phyloP scores from a whole-genome alignment of 2,329 filamentous ascomycete genomes.

The Teratosphaeria zuluensis region DNA sequence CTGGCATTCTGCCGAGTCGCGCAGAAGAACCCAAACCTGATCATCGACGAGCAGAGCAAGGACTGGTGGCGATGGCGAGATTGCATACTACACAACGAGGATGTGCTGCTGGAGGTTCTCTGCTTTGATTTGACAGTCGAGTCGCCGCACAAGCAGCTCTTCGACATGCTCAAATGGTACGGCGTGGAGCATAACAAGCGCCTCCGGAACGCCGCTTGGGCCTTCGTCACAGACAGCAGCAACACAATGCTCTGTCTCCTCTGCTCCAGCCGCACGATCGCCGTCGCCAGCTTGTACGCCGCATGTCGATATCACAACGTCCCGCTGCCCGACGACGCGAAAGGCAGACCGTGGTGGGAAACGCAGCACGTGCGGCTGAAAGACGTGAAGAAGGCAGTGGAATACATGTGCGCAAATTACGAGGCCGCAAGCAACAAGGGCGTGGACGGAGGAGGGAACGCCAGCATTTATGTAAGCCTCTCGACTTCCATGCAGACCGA shows the following conservation, averaged over 20 bases:
- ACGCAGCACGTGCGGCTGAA: slow-evolving; percentile 60
- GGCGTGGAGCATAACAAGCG: slow-evolving; percentile 68
- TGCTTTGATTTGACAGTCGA: slow-evolving; percentile 92
- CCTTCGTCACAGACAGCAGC: slow-evolving; percentile 84
- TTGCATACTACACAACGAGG: slow-evolving; percentile 84
- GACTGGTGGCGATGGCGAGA: slow-evolving; percentile 98
- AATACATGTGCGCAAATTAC: slow-evolving; percentile 56
- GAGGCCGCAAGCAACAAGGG: slow-evolving; percentile 29
- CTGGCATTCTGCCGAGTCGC: slow-evolving; percentile 89
- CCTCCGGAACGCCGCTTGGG: slow-evolving; percentile 80
- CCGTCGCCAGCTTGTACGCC: slow-evolving; percentile 67
- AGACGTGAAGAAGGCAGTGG: slow-evolving; percentile 63
- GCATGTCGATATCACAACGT: slow-evolving; percentile 66
- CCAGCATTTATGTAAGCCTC: slow-evolving; percentile 38
- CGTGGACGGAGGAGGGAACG: slow-evolving; percentile 19
- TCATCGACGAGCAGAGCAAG: slow-evolving; percentile 93
- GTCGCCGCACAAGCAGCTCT: slow-evolving; percentile 76
- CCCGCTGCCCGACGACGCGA: slow-evolving; percentile 62
- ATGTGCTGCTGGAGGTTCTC: slow-evolving; percentile 79
- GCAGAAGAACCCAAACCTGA: slow-evolving; percentile 81
- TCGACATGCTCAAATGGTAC: slow-evolving; percentile 67
- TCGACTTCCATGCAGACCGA: slow-evolving; percentile 18
- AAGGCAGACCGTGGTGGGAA: slow-evolving; percentile 81
- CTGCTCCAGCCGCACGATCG: slow-evolving; percentile 69
- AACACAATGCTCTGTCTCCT: slow-evolving; percentile 77